Percentiles rank a stretch among this genome's conserved stretches.
phyloP scores from a whole-genome alignment of 2,329 filamentous ascomycete genomes.

The Ophiostoma tasmaniense region DNA sequence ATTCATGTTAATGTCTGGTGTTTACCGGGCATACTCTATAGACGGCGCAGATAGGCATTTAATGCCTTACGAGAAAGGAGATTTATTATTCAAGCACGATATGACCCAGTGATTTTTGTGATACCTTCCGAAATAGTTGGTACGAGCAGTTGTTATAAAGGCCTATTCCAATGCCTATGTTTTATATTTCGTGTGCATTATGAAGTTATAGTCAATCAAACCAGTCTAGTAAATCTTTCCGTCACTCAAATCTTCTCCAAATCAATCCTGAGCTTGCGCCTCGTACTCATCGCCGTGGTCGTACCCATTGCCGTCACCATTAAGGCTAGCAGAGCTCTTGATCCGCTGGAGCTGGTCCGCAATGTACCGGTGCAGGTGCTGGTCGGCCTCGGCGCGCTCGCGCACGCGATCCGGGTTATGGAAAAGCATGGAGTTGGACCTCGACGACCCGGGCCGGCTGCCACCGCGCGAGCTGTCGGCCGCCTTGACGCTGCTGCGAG shows the following conservation, averaged over 20 bases:
- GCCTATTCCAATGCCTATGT: not conserved
- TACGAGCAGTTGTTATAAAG: not conserved
- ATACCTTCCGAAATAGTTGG: not conserved
- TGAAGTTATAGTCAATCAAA: not conserved
- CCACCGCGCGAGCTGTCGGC: not conserved
- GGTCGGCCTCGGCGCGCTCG: conserved; percentile 49
- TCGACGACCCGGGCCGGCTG: conserved; percentile 21
- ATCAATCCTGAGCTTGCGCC: conserved; percentile 24
- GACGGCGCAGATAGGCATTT: not conserved
- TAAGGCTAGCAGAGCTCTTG: conserved; percentile 42
- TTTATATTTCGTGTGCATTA: not conserved
- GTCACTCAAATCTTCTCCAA: not conserved
- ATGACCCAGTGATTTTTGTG: too few relatives aligned
- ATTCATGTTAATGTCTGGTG: not conserved
- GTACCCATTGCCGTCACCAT: conserved; percentile 34
- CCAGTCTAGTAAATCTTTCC: too few relatives aligned
- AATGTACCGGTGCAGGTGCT: conserved; percentile 73
- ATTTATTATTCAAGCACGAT: not conserved
- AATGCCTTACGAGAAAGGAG: not conserved
- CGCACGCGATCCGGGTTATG: conserved; percentile 41
- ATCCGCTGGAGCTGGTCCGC: conserved; percentile 70
- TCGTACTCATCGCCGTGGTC: conserved; percentile 42
- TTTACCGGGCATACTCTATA: not conserved
- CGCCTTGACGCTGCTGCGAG: not conserved
- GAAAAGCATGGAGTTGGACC: conserved; percentile 20